Evolutionary conservation across 225 moss, liverwort and hornwort genomes (phyloP), one percentile per base, ranked within the genome.

Genomic region (Bryoerythrophyllum caledonicum): DNA sequence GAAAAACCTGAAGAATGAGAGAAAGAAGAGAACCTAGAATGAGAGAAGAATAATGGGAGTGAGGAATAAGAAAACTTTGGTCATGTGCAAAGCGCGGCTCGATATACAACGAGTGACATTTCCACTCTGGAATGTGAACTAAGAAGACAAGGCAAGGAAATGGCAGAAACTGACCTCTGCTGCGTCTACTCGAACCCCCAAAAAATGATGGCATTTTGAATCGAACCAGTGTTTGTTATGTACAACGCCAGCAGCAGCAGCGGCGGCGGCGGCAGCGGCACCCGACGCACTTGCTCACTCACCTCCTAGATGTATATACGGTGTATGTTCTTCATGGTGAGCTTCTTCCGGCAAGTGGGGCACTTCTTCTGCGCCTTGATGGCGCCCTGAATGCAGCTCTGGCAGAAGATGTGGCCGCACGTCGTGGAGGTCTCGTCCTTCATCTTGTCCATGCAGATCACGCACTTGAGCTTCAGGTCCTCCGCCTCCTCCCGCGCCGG

Each of bases 401-500:
- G 82, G 79, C 97, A 99, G 70, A 99, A 99, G 40, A 99, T 74
- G 64, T 99, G 97, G 11, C 97, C 97, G 73, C 97, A 99, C 48
- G 79, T 87, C 2, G 97, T 99, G 64, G 97, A 99, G 11, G 94
- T 93, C 75, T 93, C 94, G 27, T 86, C 89, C 72, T 93, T 90
- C 97, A 99, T 99, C 5, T 83, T 70, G 21, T 99, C 97, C 91
- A 94, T 84, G 73, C 97, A 99, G 40, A 99, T 90, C 5, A 95
- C 86, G 57, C 97, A 99, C 20, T 76, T 86, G 10, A 99, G 82
- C 52, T 82, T 86, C 3, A 72, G 66, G 19, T 91, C 94, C 43
- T 72, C 82, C 63, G 48, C 17, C 7, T 79, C 79, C 65, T 88
- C 86, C 21, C 73, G 80, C 0, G 55, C 48, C 44, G 77, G 67